Evolutionary conservation across 1,284 basidiomycete species (phyloP).

Genomic region (Moniliophthora roreri): DNA sequence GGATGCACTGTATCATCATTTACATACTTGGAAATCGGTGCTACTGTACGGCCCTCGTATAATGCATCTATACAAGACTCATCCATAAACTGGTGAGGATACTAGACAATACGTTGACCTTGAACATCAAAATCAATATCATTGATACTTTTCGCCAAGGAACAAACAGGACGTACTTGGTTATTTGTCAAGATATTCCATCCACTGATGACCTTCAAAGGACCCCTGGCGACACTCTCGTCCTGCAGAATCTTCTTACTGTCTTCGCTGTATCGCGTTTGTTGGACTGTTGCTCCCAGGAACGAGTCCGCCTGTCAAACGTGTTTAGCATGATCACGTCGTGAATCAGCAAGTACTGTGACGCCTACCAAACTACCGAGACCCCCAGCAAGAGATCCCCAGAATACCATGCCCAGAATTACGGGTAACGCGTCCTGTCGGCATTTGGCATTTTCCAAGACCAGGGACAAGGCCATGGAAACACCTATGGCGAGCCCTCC

Average conservation of each 20-base stretch:
- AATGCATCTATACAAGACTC: constrained; percentile 5
- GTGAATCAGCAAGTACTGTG: background rate
- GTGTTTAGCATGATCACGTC: background rate
- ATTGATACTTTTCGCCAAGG: too few relatives aligned
- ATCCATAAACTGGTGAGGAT: constrained; percentile 13
- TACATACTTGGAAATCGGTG: too few relatives aligned
- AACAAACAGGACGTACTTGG: constrained; percentile 47
- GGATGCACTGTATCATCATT: too few relatives aligned
- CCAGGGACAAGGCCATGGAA: constrained; percentile 56
- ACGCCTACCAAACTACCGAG: constrained; percentile 72
- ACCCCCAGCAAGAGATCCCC: constrained; percentile 68
- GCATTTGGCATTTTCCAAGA: constrained; percentile 61
- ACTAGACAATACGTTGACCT: constrained; percentile 16
- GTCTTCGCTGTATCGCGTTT: constrained; percentile 70
- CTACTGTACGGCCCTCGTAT: background rate
- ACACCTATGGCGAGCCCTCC: constrained; percentile 78
- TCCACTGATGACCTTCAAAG: constrained; percentile 66
- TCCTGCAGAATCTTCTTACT: constrained; percentile 72
- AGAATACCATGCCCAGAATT: constrained; percentile 46
- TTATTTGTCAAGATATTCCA: constrained; percentile 79
- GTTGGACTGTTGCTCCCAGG: constrained; percentile 86
- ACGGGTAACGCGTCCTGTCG: constrained; percentile 34
- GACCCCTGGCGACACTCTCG: constrained; percentile 28
- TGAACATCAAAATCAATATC: background rate
- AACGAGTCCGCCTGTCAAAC: constrained; percentile 72